These are phyloP conservation scores for Oryza punctata DNA, from an alignment of 176 grass and related monocot genomes.

Conservation along the genomic window DNA sequence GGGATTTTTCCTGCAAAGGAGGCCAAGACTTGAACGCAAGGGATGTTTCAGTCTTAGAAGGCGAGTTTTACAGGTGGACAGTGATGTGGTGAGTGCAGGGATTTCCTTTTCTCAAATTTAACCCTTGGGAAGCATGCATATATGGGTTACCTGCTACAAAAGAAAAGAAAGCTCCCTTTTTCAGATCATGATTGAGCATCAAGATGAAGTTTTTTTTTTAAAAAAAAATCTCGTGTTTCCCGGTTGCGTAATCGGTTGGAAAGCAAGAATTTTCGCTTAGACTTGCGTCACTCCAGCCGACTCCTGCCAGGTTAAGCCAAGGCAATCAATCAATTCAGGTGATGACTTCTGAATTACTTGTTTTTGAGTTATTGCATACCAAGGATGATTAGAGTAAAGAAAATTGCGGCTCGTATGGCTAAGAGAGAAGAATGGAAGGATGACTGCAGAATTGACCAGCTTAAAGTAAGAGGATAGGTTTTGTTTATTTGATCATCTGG, in stretches of 20 bases:
- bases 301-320: constrained; percentile 6
- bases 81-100: constrained; percentile 1
- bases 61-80: constrained; percentile 54
- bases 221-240: background rate
- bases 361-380: background rate
- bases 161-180: constrained; percentile 35
- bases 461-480: background rate
- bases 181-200: constrained; percentile 31
- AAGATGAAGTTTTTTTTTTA: constrained; percentile 13
- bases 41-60: constrained; percentile 52
- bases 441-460: constrained; percentile 12
- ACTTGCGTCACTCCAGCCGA: constrained; percentile 33
- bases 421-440: background rate
- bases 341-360: constrained; percentile 38
- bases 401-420: constrained; percentile 22
- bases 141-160: constrained; percentile 48
- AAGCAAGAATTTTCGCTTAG: background rate
- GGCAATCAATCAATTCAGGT: background rate
- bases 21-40: constrained; percentile 61
- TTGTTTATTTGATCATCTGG: constrained; percentile 16
- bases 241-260: constrained; percentile 42
- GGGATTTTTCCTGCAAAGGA: constrained; percentile 3
- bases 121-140: constrained; percentile 35
- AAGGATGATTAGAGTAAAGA: background rate
- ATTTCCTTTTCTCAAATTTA: constrained; percentile 5